These are phyloP conservation scores for Aspergillus affinis DNA, from an alignment of 495 filamentous ascomycete genomes.

Conservation along the genomic window DNA sequence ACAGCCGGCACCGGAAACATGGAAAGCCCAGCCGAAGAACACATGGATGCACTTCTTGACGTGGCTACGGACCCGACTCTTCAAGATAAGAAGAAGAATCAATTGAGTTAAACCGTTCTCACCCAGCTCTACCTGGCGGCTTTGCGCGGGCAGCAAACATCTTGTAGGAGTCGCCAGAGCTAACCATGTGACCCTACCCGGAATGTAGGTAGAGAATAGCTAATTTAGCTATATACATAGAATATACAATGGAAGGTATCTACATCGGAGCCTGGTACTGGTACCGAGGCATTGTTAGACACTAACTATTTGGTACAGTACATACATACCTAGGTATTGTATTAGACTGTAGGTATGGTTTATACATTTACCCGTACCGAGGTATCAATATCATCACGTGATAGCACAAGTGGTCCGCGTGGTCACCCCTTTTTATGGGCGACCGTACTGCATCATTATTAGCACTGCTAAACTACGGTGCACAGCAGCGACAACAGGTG, in stretches of 20 bases:
- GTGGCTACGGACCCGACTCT: slow-evolving; percentile 48
- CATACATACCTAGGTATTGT: background rate
- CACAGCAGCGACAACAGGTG: slow-evolving; percentile 41
- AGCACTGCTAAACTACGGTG: slow-evolving; percentile 31
- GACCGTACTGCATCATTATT: background rate
- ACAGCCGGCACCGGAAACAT: slow-evolving; percentile 19
- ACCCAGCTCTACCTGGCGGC: background rate
- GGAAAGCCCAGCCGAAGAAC: slow-evolving; percentile 43
- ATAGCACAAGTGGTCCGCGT: slow-evolving; percentile 24
- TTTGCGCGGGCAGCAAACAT: background rate
- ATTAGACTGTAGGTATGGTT: too few relatives aligned
- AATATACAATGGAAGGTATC: too few relatives aligned
- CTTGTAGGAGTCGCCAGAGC: too few relatives aligned
- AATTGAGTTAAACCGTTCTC: slow-evolving; percentile 8
- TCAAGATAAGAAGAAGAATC: slow-evolving; percentile 44
- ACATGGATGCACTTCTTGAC: slow-evolving; percentile 50
- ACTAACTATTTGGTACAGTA: background rate
- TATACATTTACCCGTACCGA: too few relatives aligned
- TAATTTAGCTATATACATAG: background rate
- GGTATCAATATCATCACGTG: too few relatives aligned
- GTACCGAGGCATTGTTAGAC: background rate
- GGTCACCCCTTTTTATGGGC: slow-evolving; percentile 7
- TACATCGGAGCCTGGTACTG: too few relatives aligned
- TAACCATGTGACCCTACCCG: too few relatives aligned
- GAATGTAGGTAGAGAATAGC: slow-evolving; percentile 7